These are phyloP conservation scores for Eucalyptus polybractea DNA, from an alignment of 345 rosid species.

Conservation along the genomic window DNA sequence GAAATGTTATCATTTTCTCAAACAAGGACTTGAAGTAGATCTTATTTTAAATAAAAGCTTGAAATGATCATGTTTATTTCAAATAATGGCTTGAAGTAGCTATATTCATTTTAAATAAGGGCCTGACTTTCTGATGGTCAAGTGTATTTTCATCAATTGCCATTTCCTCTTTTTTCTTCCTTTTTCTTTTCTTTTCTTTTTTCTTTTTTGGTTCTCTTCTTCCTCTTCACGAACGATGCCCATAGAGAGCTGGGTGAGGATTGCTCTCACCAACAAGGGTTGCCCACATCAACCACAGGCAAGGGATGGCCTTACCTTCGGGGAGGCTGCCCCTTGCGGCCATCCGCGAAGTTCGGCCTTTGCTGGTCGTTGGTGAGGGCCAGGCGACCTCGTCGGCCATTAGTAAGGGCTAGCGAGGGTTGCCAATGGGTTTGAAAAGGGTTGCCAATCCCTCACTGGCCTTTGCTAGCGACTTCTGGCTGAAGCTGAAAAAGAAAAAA, in stretches of 20 bases:
- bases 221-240: fast-evolving
- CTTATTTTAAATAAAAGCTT: fast-evolving
- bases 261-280: too few species aligned
- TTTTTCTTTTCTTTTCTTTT: too few species aligned
- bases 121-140: fast-evolving
- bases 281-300: fast-evolving
- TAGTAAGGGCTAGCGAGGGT: too few species aligned
- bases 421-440: fast-evolving
- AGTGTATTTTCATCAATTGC: fast-evolving
- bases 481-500: too few species aligned
- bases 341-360: fast-evolving
- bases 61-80: fast-evolving
- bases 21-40: too few species aligned
- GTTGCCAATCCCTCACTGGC: fast-evolving
- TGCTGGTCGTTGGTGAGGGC: fast-evolving
- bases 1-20: too few species aligned
- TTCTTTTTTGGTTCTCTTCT: too few species aligned
- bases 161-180: too few species aligned
- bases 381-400: fast-evolving
- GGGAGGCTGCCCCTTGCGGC: too few species aligned
- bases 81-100: fast-evolving
- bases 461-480: fast-evolving
- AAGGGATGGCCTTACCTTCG: too few species aligned
- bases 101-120: fast-evolving
- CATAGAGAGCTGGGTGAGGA: fast-evolving